Evolutionary conservation across 2,329 filamentous ascomycete species (phyloP).

Genomic region (Diaporthe ilicicola): DNA sequence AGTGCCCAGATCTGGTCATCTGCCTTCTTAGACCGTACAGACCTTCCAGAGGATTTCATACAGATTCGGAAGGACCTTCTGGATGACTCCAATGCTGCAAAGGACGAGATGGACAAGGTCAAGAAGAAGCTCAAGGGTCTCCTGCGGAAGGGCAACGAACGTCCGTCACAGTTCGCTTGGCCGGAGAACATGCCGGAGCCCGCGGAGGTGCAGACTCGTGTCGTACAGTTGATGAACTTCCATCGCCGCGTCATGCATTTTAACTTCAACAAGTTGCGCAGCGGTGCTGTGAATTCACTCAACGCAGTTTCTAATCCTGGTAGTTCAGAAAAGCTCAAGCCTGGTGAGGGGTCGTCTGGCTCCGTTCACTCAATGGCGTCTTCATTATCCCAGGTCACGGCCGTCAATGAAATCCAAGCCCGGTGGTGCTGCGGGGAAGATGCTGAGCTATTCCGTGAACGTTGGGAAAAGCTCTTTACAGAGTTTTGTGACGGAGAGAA

Average conservation of each 20-base stretch:
- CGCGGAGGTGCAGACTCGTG: conserved; percentile 88
- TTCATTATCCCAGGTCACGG: conserved; percentile 67
- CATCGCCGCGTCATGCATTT: conserved; percentile 94
- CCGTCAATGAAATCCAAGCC: conserved; percentile 78
- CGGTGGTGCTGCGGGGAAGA: conserved; percentile 98
- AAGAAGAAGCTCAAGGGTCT: conserved; percentile 99
- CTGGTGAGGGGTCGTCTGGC: conserved; percentile 51
- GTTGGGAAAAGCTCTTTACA: conserved; percentile 97
- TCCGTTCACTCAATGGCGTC: conserved; percentile 46
- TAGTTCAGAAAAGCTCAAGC: conserved; percentile 51
- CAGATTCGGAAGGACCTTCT: conserved; percentile 92
- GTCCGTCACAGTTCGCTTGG: conserved; percentile 98
- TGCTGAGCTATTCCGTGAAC: conserved; percentile 90
- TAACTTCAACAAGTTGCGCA: conserved; percentile 85
- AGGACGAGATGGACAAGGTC: conserved; percentile 99
- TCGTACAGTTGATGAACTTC: conserved; percentile 97
- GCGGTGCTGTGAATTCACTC: conserved; percentile 70
- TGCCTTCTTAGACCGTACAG: conserved; percentile 87
- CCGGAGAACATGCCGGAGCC: conserved; percentile 94
- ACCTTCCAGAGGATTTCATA: conserved; percentile 86
- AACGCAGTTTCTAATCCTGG: conserved; percentile 63
- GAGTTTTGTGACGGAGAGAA: conserved; percentile 98
- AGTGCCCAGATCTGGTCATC: conserved; percentile 96
- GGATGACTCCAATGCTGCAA: conserved; percentile 97
- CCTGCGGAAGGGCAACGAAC: conserved; percentile 89